These are phyloP conservation scores for Stenocarpella maydis DNA, from an alignment of 2,329 filamentous ascomycete species.

Conservation along the genomic window DNA sequence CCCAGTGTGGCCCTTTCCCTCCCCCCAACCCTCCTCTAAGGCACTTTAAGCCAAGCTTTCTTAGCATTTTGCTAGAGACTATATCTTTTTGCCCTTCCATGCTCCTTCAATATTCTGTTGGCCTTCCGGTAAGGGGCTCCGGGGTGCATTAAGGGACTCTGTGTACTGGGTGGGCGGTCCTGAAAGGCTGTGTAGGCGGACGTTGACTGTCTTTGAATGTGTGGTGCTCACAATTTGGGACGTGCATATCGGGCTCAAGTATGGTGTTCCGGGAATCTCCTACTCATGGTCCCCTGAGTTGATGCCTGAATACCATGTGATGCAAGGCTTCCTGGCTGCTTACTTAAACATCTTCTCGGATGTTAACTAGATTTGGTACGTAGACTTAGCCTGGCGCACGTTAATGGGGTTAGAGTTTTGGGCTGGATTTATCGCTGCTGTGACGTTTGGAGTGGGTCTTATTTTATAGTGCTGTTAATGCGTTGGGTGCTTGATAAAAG, in stretches of 20 bases:
- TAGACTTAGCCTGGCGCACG: conserved; percentile 35
- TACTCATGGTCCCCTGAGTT: conserved; percentile 40
- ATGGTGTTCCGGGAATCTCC: conserved; percentile 36
- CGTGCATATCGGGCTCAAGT: conserved; percentile 36
- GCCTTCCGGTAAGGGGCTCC: too few species aligned
- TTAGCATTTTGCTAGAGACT: too few species aligned
- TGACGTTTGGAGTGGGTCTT: conserved; percentile 26
- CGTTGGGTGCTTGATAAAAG: conserved; percentile 33
- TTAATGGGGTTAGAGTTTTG: conserved; percentile 32
- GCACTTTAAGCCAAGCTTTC: too few species aligned
- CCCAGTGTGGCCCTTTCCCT: too few species aligned
- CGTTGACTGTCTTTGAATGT: conserved; percentile 32
- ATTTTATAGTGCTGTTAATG: conserved; percentile 29
- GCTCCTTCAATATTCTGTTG: too few species aligned
- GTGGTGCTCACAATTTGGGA: conserved; percentile 33
- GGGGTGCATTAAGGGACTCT: too few species aligned
- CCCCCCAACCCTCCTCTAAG: too few species aligned
- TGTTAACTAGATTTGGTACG: conserved; percentile 36
- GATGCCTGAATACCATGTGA: conserved; percentile 40
- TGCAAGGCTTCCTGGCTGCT: conserved; percentile 38
- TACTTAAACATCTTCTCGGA: conserved; percentile 36
- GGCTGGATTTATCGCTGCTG: conserved; percentile 33
- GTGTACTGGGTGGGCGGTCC: too few species aligned
- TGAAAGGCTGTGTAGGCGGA: conserved; percentile 37
- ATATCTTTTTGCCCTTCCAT: too few species aligned